Evolutionary conservation across 2,329 filamentous ascomycete species (phyloP), one percentile per base, ranked within the genome.

Genomic region (Neofusicoccum kwambonambiense): DNA sequence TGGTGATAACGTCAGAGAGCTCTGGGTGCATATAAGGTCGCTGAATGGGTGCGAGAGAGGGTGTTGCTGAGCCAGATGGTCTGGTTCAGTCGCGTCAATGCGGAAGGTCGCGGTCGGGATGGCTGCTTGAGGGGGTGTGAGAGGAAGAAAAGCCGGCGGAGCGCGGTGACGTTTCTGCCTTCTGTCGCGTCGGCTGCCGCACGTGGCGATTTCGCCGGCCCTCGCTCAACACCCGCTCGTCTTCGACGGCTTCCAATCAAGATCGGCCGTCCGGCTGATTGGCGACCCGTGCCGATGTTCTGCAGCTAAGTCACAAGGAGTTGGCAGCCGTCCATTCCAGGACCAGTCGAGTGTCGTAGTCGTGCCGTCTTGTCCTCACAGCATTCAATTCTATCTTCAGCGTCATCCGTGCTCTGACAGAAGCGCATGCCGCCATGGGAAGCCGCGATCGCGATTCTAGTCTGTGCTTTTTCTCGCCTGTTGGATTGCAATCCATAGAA

Each of bases 21-120:
- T 84, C 86, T 82, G 86, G 77, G 83, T 86, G 86, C 87, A 89
- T 89, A 88, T 84, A 89, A 88, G 76, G 76, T 65, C 47, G 54
- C 44, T 41, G 34, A 6, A 22, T 37, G 34, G 37, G 73, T 70
- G 49, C 50, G 37, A 63, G 58, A 4, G 22, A 51, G n/a, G 7
- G 19, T 44, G 15, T 41, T 41, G 62, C 65, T 66, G 65, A 66
- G 56, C 65, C 64, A 66, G 64, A 27, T 8, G 19, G 47, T 34
- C 64, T 65, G 64, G 64, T 57, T 61, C 64, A 65, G 64, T 65
- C 34, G 42, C 57, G 57, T 57, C 39, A 17, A 57, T 60, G 42
- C 22, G 45, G 58, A 17, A n/a, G 45, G 35, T 49, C 31, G 44
- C 57, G 57, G 44, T 50, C 34, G 45, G 13, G 35, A 42, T 62